A percentile compares a stretch with the other conserved stretches of the same genome.
Evolutionary conservation across 345 rosid genomes (phyloP).

Genomic region (Murraya paniculata): DNA sequence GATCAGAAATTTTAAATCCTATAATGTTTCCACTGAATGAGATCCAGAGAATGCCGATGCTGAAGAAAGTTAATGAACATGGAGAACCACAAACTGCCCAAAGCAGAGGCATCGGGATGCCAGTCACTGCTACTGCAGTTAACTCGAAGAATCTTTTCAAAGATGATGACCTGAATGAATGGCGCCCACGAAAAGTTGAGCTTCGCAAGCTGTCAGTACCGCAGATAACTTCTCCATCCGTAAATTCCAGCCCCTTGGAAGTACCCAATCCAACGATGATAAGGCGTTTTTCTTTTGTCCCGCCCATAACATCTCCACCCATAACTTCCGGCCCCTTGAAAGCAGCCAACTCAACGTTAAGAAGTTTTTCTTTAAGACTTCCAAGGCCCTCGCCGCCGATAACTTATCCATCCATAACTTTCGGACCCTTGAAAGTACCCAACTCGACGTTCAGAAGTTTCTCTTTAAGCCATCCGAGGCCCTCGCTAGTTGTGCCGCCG

Average conservation of each 20-base stretch:
- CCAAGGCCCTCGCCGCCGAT: not conserved
- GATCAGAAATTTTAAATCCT: not conserved
- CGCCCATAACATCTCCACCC: not conserved
- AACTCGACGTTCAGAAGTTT: not conserved
- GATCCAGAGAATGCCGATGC: constrained; percentile 6
- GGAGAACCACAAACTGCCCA: constrained; percentile 7
- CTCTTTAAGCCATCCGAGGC: not conserved
- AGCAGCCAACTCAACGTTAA: not conserved
- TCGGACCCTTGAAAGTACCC: not conserved
- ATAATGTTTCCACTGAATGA: constrained; percentile 13
- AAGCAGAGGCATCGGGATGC: constrained; percentile 9
- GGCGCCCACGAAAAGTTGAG: constrained; percentile 21
- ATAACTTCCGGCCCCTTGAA: not conserved
- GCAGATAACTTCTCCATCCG: not conserved
- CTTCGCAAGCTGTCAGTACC: not conserved
- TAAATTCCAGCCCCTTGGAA: constrained; percentile 1
- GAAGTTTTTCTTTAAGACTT: not conserved
- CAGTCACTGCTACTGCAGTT: constrained; percentile 8
- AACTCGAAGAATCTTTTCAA: constrained; percentile 23
- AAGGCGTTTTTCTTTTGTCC: not conserved
- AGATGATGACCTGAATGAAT: constrained; percentile 31
- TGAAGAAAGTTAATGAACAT: constrained; percentile 8
- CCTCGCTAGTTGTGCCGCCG: not conserved
- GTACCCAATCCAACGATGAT: not conserved
- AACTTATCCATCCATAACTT: not conserved